Evolutionary conservation across 2,329 filamentous ascomycete species (phyloP).

Genomic region (Claviceps capensis): DNA sequence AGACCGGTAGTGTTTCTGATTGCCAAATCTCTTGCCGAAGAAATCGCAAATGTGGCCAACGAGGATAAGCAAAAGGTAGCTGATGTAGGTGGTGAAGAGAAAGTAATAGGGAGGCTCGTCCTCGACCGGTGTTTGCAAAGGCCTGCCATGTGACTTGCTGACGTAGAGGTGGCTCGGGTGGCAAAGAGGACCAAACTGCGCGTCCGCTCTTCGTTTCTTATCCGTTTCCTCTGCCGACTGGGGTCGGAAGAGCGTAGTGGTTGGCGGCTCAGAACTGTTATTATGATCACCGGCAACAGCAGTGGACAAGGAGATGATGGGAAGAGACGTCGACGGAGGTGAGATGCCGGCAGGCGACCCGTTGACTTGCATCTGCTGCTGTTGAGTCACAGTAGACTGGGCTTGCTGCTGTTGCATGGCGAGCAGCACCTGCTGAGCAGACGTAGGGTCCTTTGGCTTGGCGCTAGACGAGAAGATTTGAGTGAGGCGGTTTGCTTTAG

Average conservation of each 20-base stretch:
- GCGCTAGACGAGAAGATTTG: constrained; percentile 74
- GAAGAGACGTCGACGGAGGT: constrained; percentile 62
- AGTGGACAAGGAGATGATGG: constrained; percentile 83
- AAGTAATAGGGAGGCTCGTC: constrained; percentile 97
- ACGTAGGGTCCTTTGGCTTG: constrained; percentile 55
- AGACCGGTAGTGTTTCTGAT: constrained; percentile 68
- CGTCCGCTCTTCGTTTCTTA: constrained; percentile 62
- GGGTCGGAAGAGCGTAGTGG: constrained; percentile 73
- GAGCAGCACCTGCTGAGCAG: constrained; percentile 54
- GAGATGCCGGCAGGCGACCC: constrained; percentile 50
- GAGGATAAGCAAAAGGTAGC: constrained; percentile 88
- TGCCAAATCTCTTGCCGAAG: constrained; percentile 89
- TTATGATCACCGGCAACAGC: constrained; percentile 61
- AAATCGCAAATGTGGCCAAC: constrained; percentile 94
- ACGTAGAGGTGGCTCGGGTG: constrained; percentile 75
- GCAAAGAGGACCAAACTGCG: constrained; percentile 80
- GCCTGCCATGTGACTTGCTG: constrained; percentile 71
- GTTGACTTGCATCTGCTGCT: constrained; percentile 13
- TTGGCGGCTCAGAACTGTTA: constrained; percentile 58
- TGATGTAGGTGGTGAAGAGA: constrained; percentile 94
- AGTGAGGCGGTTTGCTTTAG: constrained; percentile 63
- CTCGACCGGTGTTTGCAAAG: constrained; percentile 71
- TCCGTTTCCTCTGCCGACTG: constrained; percentile 72
- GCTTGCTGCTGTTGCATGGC: constrained; percentile 41
- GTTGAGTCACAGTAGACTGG: constrained; percentile 5